Conservation (phyloP, 345 rosid genomes). For the Euphorbia pulcherrima region DNA sequence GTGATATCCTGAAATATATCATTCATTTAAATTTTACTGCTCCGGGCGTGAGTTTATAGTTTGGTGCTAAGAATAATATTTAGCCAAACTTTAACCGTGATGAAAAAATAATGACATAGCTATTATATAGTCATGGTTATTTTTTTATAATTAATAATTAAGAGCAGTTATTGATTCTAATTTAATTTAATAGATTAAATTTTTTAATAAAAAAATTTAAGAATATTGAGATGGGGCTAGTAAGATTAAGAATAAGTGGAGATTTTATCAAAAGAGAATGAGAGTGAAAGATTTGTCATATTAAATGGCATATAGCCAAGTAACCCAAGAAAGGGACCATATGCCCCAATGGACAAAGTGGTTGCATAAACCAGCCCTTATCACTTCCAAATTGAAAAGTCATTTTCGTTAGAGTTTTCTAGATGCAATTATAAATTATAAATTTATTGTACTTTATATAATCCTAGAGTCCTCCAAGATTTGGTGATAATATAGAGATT, state of each 20-base stretch:
- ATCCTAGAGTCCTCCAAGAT: conserved; percentile 17
- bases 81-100: no score
- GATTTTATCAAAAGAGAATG: conserved; percentile 2
- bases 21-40: no score
- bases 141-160: no score
- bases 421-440: neutral
- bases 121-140: no score
- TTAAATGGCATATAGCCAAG: conserved; percentile 1
- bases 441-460: no score
- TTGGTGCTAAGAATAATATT: no score
- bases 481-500: no score
- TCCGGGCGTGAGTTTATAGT: no score
- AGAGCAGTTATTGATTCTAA: no score
- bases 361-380: conserved; percentile 1
- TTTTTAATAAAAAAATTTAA: neutral
- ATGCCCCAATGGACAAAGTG: conserved; percentile 4
- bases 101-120: no score
- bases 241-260: neutral
- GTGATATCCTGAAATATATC: no score
- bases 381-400: conserved; percentile 10
- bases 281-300: neutral
- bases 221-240: neutral
- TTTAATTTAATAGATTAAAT: no score
- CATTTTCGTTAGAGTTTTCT: conserved; percentile 17
- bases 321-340: conserved; percentile 11